Conservation (phyloP, 306 rosid species). For the Styphnolobium japonicum region DNA sequence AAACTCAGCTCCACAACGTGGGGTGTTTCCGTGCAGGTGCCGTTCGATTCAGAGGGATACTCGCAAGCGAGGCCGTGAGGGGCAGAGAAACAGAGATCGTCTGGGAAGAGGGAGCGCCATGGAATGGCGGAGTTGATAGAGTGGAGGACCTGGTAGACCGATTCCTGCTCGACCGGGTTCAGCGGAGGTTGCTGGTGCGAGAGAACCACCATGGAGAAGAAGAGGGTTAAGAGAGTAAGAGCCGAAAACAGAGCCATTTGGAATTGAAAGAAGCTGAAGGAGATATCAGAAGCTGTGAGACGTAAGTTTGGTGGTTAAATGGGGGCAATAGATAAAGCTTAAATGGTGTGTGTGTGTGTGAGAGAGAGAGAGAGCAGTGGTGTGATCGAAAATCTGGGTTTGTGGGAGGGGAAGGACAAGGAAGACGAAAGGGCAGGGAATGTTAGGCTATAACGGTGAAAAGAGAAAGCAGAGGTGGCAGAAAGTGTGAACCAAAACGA, state of each 20-base stretch:
- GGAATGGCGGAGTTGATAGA: constrained; percentile 63
- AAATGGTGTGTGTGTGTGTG: not conserved
- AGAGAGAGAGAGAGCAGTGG: no score
- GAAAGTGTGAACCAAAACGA: not conserved
- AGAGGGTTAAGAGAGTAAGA: not conserved
- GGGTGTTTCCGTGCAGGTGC: not conserved
- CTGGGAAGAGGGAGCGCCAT: constrained; percentile 65
- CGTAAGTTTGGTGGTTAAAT: not conserved
- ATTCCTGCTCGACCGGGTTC: constrained; percentile 43
- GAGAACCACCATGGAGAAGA: constrained; percentile 14
- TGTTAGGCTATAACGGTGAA: constrained; percentile 2
- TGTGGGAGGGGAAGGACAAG: not conserved
- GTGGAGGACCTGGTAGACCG: constrained; percentile 50
- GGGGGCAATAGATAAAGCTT: not conserved
- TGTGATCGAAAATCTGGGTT: not conserved
- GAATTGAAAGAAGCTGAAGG: no score
- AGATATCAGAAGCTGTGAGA: no score
- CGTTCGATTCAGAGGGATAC: constrained; percentile 15
- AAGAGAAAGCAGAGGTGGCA: not conserved
- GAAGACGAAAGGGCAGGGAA: not conserved
- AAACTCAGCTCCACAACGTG: constrained; percentile 69
- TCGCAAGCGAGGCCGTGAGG: constrained; percentile 77
- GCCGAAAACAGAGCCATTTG: constrained; percentile 37
- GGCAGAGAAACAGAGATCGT: constrained; percentile 58
- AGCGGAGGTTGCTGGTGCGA: constrained; percentile 47